Conservation (phyloP, 2,329 filamentous ascomycete genomes). For the Fusarium domesticum region DNA sequence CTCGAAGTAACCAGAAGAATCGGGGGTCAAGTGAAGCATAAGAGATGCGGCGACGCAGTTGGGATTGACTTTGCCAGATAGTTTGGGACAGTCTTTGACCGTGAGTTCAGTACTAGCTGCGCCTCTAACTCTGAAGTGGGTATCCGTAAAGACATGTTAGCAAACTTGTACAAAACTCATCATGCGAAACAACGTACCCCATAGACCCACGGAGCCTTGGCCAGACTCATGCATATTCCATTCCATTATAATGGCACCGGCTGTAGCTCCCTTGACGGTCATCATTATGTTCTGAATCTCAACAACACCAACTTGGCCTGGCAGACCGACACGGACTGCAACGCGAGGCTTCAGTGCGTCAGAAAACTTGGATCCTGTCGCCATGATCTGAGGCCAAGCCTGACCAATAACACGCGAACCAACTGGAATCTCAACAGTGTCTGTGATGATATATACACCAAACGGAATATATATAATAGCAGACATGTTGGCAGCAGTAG, state of each 20-base stretch:
- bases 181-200: slow-evolving; percentile 33
- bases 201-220: slow-evolving; percentile 47
- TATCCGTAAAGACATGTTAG: slow-evolving; percentile 29
- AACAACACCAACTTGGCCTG: slow-evolving; percentile 55
- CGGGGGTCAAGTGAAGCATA: slow-evolving; percentile 44
- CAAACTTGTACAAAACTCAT: background rate
- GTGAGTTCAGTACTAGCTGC: slow-evolving; percentile 19
- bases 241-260: slow-evolving; percentile 61
- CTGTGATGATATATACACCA: slow-evolving; percentile 42
- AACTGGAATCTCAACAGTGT: slow-evolving; percentile 45
- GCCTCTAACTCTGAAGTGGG: slow-evolving; percentile 47
- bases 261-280: slow-evolving; percentile 55
- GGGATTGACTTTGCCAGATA: slow-evolving; percentile 31
- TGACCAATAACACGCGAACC: slow-evolving; percentile 48
- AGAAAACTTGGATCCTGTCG: slow-evolving; percentile 47
- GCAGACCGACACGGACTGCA: slow-evolving; percentile 55
- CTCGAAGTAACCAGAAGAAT: slow-evolving; percentile 47
- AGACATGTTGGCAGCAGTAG: slow-evolving; percentile 27
- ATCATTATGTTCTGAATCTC: slow-evolving; percentile 65
- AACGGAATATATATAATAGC: slow-evolving; percentile 45
- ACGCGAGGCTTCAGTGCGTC: slow-evolving; percentile 51
- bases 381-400: slow-evolving; percentile 46
- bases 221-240: slow-evolving; percentile 54
- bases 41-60: slow-evolving; percentile 60
- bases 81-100: slow-evolving; percentile 21